Percentiles rank a stretch among this genome's conserved stretches.
Conservation (phyloP, 2,329 filamentous ascomycete species). For the Fusarium caatingaense region DNA sequence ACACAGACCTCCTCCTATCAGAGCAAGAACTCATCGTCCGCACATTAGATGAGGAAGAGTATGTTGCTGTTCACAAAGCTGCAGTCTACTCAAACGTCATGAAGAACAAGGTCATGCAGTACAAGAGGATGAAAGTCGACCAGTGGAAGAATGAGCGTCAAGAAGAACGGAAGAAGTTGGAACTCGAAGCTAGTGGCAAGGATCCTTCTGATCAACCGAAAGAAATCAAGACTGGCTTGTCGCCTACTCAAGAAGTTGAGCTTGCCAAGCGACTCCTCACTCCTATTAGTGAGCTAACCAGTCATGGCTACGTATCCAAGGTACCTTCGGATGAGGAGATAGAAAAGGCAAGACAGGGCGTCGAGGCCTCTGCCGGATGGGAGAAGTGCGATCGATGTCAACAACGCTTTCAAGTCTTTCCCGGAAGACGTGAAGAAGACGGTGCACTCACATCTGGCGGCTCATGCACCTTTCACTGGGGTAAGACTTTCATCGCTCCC, state of each 20-base stretch:
- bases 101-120: slow-evolving; percentile 80
- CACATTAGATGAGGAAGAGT: slow-evolving; percentile 83
- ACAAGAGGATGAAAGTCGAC: slow-evolving; percentile 78
- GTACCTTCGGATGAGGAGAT: slow-evolving; percentile 76
- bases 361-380: slow-evolving; percentile 77
- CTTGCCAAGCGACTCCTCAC: slow-evolving; percentile 73
- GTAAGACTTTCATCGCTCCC: slow-evolving; percentile 72
- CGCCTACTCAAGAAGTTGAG: slow-evolving; percentile 72
- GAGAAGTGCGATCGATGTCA: slow-evolving; percentile 91
- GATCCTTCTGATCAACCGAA: slow-evolving; percentile 55
- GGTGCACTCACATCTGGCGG: slow-evolving; percentile 81
- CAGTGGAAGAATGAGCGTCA: slow-evolving; percentile 76
- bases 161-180: slow-evolving; percentile 54
- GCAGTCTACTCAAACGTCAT: slow-evolving; percentile 85
- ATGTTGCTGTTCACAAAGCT: slow-evolving; percentile 72
- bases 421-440: slow-evolving; percentile 82
- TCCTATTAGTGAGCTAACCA: slow-evolving; percentile 70
- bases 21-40: slow-evolving; percentile 75
- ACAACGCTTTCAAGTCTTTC: slow-evolving; percentile 90
- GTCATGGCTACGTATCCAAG: slow-evolving; percentile 79
- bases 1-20: slow-evolving; percentile 66
- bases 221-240: slow-evolving; percentile 76
- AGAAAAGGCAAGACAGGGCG: slow-evolving; percentile 70
- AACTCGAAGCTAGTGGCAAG: slow-evolving; percentile 48
- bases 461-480: slow-evolving; percentile 83